Base-by-base conservation (phyloP, 2,329 filamentous ascomycete genomes). In the Ambrosiella cleistominuta region DNA sequence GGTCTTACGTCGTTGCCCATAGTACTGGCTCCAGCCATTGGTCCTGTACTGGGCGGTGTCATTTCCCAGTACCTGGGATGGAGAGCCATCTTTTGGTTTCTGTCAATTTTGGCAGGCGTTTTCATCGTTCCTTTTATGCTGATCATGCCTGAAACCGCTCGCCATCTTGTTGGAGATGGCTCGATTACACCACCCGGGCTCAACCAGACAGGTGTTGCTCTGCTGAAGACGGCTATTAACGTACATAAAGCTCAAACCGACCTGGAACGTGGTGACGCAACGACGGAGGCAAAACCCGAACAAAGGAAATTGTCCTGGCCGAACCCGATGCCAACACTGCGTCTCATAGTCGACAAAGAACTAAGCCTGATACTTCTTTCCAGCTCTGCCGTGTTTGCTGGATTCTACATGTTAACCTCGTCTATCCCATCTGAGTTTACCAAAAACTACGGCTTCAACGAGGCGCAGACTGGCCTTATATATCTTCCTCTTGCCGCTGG, bases 1-100 rank as follows among this genome's bases (percentile, higher is more conserved):
- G 79, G 74, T 45, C 74, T 74, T 63, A 77, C 72, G 27, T 72
- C 71, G 17, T 67, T 73, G 17, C 76, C 73, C 1, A 65, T 68
- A 0, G 71, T 81, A 0, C 64, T 83, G 1, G 75, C 69, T 0
- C 73, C 73, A 3, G 69, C 73, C 0, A 57, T 77, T 2, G 74
- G 78, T 0, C 81, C 82, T 0, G 71, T 83, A 9, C 70, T 83
- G 12, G 80, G 81, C 1, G 81, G 80, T 1, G 62, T 81, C 0
- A 69, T 85, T 1, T 71, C 72, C 3, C 70, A 81, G 52, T 78
- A 74, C 54, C 68, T 81, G 0, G 78, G 78, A 0, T 84, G 81
- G 80, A 70, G 75, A 38, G 70, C 72, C 38, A 78, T 82, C 36
- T 84, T 84, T 63, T 83, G 80, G 79, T 80, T 82, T 57, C 66